These are phyloP conservation scores for Cotoneaster glaucophyllus DNA, from an alignment of 306 rosid species.

Conservation along the genomic window DNA sequence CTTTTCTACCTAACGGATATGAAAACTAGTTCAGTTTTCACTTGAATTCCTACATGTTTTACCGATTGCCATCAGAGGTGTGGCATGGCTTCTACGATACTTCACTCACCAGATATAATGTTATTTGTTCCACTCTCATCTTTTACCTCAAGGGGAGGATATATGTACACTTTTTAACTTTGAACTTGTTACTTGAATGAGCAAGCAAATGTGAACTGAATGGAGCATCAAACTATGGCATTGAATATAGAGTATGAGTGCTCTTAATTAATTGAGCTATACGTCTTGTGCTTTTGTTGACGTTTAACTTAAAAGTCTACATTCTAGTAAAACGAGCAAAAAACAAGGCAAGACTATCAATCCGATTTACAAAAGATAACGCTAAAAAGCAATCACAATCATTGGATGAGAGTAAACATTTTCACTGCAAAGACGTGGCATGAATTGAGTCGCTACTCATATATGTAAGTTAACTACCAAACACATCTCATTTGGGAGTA, in stretches of 20 bases:
- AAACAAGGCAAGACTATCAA: too few relatives aligned
- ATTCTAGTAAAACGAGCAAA: too few relatives aligned
- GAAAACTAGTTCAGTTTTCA: neutral
- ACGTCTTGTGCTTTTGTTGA: too few relatives aligned
- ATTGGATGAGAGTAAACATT: neutral
- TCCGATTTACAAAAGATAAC: too few relatives aligned
- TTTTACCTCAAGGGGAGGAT: neutral
- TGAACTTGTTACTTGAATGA: neutral
- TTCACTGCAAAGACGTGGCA: neutral
- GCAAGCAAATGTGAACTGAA: neutral
- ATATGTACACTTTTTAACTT: neutral
- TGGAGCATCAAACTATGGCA: neutral
- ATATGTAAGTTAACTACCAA: too few relatives aligned
- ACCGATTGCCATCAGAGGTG: constrained; percentile 59
- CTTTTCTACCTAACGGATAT: neutral
- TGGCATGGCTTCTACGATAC: constrained; percentile 75
- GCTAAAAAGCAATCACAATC: neutral
- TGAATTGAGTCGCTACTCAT: neutral
- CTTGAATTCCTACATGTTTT: neutral
- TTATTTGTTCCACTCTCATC: neutral
- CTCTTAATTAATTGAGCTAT: too few relatives aligned
- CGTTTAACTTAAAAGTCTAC: too few relatives aligned
- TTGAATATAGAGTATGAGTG: too few relatives aligned
- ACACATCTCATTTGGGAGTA: neutral
- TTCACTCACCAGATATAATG: constrained; percentile 52